These are phyloP conservation scores for Hypoxylon sp. DNA, from an alignment of 2,329 filamentous ascomycete species.

Conservation along the genomic window DNA sequence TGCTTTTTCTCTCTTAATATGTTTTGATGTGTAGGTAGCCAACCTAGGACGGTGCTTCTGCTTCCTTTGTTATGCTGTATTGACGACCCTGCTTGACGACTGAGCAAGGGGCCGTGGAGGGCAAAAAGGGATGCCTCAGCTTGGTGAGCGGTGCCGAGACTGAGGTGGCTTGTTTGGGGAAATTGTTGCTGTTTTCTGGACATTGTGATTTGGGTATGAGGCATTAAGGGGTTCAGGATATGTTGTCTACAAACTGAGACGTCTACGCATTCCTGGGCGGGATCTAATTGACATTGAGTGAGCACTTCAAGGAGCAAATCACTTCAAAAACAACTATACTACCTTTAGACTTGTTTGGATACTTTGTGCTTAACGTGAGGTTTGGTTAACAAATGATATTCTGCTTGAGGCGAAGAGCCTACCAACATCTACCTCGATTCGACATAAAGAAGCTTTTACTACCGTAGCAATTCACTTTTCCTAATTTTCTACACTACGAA, in stretches of 20 bases:
- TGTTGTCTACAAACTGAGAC: slow-evolving; percentile 31
- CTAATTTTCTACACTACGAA: background rate
- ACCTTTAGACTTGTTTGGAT: slow-evolving; percentile 12
- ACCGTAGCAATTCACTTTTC: background rate
- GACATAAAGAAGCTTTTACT: background rate
- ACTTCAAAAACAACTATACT: slow-evolving; percentile 17
- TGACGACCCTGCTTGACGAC: slow-evolving; percentile 17
- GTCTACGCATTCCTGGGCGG: slow-evolving; percentile 35
- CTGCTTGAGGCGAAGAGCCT: background rate
- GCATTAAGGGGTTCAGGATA: slow-evolving; percentile 26
- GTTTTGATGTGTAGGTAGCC: slow-evolving; percentile 28
- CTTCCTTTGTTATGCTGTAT: slow-evolving; percentile 21
- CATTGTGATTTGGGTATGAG: slow-evolving; percentile 11
- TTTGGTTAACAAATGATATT: slow-evolving; percentile 2
- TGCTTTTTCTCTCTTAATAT: slow-evolving; percentile 27
- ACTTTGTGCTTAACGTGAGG: background rate
- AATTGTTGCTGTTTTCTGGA: slow-evolving; percentile 36
- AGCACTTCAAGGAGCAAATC: slow-evolving; percentile 27
- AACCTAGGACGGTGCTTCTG: slow-evolving; percentile 14
- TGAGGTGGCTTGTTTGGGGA: slow-evolving; percentile 35
- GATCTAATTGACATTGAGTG: slow-evolving; percentile 43
- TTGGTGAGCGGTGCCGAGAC: slow-evolving; percentile 27
- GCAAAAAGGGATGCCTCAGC: slow-evolving; percentile 19
- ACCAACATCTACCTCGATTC: background rate
- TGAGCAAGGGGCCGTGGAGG: slow-evolving; percentile 13